Conservation (phyloP, 768 basidiomycete species). For the Tylopilus vinaceipallidus region DNA sequence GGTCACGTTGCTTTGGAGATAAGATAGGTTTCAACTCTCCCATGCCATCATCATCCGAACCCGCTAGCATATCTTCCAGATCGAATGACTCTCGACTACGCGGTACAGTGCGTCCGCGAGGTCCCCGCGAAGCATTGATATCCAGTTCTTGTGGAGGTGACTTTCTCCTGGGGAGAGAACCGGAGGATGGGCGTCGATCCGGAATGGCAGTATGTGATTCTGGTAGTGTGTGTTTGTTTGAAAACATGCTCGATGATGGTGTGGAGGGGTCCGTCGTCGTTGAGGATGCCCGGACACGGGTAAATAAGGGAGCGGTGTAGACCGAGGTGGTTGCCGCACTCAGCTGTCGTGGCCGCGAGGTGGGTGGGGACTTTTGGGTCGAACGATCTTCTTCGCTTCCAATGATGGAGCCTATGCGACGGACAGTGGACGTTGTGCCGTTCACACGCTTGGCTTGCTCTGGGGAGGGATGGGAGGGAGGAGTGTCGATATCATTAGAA, state of each 20-base stretch:
- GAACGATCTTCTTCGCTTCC: constrained; percentile 55
- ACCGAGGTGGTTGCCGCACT: constrained; percentile 43
- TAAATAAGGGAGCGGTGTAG: constrained; percentile 24
- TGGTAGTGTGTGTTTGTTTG: constrained; percentile 30
- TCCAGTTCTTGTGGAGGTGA: constrained; percentile 29
- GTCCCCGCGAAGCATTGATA: constrained; percentile 23
- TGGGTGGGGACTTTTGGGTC: constrained; percentile 33
- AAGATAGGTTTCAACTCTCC: constrained; percentile 20
- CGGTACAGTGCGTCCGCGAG: constrained; percentile 46
- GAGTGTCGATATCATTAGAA: constrained; percentile 15
- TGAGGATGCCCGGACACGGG: constrained; percentile 32
- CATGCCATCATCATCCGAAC: constrained; percentile 59
- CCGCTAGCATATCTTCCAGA: constrained; percentile 72
- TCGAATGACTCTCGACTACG: constrained; percentile 68
- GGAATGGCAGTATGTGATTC: constrained; percentile 30
- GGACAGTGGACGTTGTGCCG: constrained; percentile 45
- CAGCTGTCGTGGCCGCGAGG: constrained; percentile 44
- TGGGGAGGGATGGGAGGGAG: constrained; percentile 13
- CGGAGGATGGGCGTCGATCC: constrained; percentile 24
- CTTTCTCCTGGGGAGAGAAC: constrained; percentile 21
- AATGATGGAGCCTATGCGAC: constrained; percentile 59
- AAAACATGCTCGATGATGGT: constrained; percentile 5
- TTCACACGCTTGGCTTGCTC: constrained; percentile 25
- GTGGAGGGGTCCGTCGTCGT: constrained; percentile 31
- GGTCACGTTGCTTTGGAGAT: constrained; percentile 42